Evolutionary conservation across 768 basidiomycete genomes (phyloP).

Genomic region (Tylopilus plumbeoviolaceoides): DNA sequence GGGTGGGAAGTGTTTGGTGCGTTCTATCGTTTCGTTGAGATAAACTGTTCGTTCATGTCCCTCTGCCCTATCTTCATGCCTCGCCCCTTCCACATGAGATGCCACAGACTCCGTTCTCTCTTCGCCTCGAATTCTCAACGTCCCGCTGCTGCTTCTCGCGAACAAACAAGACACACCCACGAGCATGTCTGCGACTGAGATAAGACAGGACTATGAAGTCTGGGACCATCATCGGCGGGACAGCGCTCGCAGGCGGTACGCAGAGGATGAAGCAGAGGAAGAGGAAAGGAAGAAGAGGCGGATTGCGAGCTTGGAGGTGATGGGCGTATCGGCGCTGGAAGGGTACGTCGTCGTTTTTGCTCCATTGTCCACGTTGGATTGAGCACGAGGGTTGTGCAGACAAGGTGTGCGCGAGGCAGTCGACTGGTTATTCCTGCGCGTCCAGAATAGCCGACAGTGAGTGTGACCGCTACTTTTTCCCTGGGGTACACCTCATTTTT

Average conservation of each 20-base stretch:
- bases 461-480: background rate
- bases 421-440: conserved; percentile 91
- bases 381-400: conserved; percentile 35
- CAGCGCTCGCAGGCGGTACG: conserved; percentile 54
- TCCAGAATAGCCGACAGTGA: conserved; percentile 82
- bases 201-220: conserved; percentile 83
- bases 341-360: conserved; percentile 51
- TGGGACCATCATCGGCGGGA: conserved; percentile 79
- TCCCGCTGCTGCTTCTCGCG: conserved; percentile 88
- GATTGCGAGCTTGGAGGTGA: conserved; percentile 77
- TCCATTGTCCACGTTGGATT: background rate
- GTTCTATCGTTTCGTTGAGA: conserved; percentile 20
- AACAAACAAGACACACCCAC: conserved; percentile 91
- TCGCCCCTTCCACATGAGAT: background rate
- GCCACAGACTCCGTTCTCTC: conserved; percentile 75
- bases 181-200: conserved; percentile 84
- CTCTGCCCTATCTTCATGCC: too few relatives aligned
- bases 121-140: conserved; percentile 82
- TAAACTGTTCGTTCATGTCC: background rate
- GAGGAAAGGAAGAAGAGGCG: conserved; percentile 45
- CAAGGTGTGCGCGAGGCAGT: conserved; percentile 88
- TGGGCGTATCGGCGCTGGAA: conserved; percentile 88
- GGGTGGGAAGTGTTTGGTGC: conserved; percentile 97
- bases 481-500: background rate
- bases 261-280: conserved; percentile 44